Conservation (phyloP, 352 stramenopile genomes). For the Blastocystis sp. region DNA sequence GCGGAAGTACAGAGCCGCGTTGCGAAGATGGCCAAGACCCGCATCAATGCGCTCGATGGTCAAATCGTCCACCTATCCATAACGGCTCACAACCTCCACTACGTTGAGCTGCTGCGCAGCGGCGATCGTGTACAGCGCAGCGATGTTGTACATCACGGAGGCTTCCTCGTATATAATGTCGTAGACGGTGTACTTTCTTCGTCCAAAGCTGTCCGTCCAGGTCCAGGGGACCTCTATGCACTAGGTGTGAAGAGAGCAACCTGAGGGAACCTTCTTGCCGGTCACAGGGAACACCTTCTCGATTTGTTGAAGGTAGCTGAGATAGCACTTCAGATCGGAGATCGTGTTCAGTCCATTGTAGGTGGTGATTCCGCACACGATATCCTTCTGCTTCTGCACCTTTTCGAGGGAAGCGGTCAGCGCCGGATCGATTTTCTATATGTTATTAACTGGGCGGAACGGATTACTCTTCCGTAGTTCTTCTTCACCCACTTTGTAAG, state of each 20-base stretch:
- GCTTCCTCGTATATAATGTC: conserved; percentile 47
- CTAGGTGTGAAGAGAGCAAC: not conserved
- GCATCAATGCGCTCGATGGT: not conserved
- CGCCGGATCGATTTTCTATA: conserved; percentile 9
- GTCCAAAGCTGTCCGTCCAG: conserved; percentile 24
- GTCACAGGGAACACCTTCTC: conserved; percentile 40
- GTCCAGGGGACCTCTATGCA: not conserved
- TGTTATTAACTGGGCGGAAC: not conserved
- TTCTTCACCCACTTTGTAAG: conserved; percentile 53
- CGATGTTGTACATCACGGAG: conserved; percentile 59
- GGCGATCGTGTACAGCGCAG: conserved; percentile 30
- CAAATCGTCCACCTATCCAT: not conserved
- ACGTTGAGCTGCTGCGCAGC: conserved; percentile 23
- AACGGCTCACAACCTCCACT: not conserved
- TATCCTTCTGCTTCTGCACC: conserved; percentile 35
- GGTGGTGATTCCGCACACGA: conserved; percentile 3
- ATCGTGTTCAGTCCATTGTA: conserved; percentile 37
- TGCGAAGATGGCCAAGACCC: conserved; percentile 12
- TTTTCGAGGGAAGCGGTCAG: conserved; percentile 42
- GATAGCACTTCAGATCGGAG: conserved; percentile 56
- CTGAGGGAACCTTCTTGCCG: not conserved
- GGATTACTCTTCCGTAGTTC: not conserved
- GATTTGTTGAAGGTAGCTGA: conserved; percentile 43
- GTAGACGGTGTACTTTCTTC: not conserved
- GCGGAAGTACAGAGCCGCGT: conserved; percentile 43